Base-by-base conservation (phyloP, 2,329 filamentous ascomycete genomes). In the Blastomyces gilchristii region DNA sequence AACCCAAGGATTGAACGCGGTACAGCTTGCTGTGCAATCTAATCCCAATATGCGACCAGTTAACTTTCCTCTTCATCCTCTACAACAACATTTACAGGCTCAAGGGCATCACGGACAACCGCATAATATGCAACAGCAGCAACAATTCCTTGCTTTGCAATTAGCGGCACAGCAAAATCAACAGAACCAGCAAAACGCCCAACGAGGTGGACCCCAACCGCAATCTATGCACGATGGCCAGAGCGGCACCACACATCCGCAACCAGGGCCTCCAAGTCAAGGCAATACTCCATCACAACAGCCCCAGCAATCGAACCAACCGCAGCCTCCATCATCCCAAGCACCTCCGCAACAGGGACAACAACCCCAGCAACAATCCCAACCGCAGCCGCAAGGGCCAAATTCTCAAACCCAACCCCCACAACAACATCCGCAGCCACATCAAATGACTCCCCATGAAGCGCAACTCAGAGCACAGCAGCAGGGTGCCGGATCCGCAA, bases 81-180 rank as follows among this genome's bases (percentile, higher is more conserved):
- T 77, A 47, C 76, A 76, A 64, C 75, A 75, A 64, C 74, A 78
- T 65, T 69, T 78, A 66, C 72, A 66, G 57, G 53, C 63, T 22
- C 66, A 67, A 61, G 65, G 64, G n/a, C 65, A 74, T 12, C 74
- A 77, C 63, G 70, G 71, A 54, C 76, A 76, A 60, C 71, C 75
- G 14, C 76, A 75, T 60, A 77, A 71, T 62, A 65, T 81, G 58
- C 79, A 78, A 57, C 74, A 78, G 64, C 76, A 76, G 57, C 77
- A 62, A 25, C 60, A 62, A 47, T 41, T 63, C 16, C 58, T 65
- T 49, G 62, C 62, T 11, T 41, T 65, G 64, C 64, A 54, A 41
- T 49, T 56, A 11, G 39, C 50, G 9, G 62, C 67, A 18, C 67
- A 72, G 47, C 72, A 73, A 58, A 72, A 65, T 37, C 72, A 78